Base-by-base conservation (phyloP, 108 stramenopile species). In the Skeletonema tropicum region DNA sequence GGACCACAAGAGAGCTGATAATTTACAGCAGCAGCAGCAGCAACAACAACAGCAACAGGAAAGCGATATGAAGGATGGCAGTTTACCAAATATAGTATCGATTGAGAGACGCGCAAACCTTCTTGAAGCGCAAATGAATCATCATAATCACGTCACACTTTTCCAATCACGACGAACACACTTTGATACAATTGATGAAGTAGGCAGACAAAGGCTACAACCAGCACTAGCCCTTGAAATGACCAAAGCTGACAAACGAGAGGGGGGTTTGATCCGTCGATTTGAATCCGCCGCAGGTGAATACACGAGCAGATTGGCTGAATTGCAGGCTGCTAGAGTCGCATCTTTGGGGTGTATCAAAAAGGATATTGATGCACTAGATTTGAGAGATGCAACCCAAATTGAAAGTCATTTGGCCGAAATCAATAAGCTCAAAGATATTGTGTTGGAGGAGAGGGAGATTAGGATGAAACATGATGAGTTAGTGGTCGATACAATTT, bases 201-300 rank as follows among this genome's bases (percentile, higher is more conserved):
- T 61, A 33, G 62, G 36, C 29, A 30, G 64, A 32, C 38, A 67
- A 5, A 66, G 55, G 29, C 69, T 81, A 23, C 67, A 75, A 17
- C 83, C 86, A 8, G 67, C 73, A 35, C 41, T 89, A 14, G 70
- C 60, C 19, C 76, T 85, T 42, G 88, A 89, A 77, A 71, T 64
- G 42, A 71, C 75, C 64, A 89, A 85, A 67, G 84, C 78, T 4
- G 75, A 87, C 60, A 87, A 89, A 73, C 75, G 86, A 32, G 84
- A 89, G 62, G 88, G 82, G 25, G 82, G 86, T 12, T 62, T 89
- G 57, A 73, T 89, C 15, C 81, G 84, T 63, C 77, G 84, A 11
- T 87, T 79, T 48, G 84, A 87, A 33, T 49, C 74, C 10, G 66
- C 66, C 14, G 75, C 84, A 2, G 88, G 88, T 14, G 76, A 74